Conservation (phyloP, 1,284 basidiomycete species). For the Austroboletus olivaceoglutinosus region DNA sequence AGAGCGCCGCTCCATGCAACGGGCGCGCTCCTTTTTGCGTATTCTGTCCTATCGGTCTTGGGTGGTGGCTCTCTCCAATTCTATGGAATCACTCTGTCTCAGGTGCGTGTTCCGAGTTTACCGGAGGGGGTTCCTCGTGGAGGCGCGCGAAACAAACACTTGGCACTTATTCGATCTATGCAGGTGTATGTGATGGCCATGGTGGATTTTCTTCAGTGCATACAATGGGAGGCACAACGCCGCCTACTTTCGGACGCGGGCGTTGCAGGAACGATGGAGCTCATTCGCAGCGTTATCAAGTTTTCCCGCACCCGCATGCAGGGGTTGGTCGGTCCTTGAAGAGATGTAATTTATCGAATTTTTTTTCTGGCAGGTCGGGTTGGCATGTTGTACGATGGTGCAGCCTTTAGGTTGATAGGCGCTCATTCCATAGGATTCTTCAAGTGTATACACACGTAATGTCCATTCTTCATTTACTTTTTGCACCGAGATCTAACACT, state of each 20-base stretch:
- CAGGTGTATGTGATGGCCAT: conserved; percentile 5
- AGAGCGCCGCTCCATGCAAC: conserved; percentile 1
- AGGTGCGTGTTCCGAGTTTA: conserved; percentile 9
- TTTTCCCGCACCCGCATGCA: not conserved
- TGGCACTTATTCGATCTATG: not conserved
- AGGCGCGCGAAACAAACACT: no score
- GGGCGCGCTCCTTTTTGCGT: conserved; percentile 1
- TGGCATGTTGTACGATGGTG: not conserved
- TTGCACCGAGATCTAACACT: no score
- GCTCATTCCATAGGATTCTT: not conserved
- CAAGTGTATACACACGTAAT: not conserved
- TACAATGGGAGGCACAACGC: conserved; percentile 14
- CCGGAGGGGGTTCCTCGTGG: no score
- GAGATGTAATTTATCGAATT: not conserved
- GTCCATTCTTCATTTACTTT: no score
- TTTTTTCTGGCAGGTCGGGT: not conserved
- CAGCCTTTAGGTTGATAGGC: not conserved
- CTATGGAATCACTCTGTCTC: not conserved
- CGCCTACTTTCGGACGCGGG: not conserved
- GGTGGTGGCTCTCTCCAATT: not conserved
- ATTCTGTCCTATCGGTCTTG: not conserved
- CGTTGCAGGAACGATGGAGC: not conserved
- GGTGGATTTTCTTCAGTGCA: conserved; percentile 12
- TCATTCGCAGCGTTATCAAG: not conserved
- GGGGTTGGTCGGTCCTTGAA: not conserved